A percentile compares a stretch with the other conserved stretches of the same genome.
phyloP scores from a whole-genome alignment of 2,329 filamentous ascomycete genomes.

The Verticillium albo-atrum region DNA sequence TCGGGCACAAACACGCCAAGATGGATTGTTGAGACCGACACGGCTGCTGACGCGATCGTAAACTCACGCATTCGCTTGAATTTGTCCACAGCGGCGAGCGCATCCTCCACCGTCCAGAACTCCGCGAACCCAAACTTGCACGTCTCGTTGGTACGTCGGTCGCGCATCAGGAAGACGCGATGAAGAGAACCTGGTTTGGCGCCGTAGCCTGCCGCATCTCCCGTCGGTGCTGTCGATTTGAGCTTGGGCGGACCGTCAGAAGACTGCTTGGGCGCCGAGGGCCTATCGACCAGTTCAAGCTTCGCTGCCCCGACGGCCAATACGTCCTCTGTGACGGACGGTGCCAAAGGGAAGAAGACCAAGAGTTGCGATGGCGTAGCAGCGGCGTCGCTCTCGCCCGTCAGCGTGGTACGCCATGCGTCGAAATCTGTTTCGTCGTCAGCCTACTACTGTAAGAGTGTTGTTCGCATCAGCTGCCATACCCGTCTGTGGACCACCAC shows the following conservation, averaged over 20 bases:
- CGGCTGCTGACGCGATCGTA: conserved; percentile 69
- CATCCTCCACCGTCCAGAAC: conserved; percentile 72
- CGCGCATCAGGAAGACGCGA: conserved; percentile 72
- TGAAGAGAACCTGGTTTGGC: conserved; percentile 71
- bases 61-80: conserved; percentile 70
- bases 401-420: conserved; percentile 27
- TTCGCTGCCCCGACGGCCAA: conserved; percentile 70
- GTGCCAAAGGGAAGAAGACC: conserved; percentile 66
- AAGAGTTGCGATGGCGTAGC: conserved; percentile 69
- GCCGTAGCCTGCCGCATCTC: conserved; percentile 57
- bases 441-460: background rate
- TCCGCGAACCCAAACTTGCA: conserved; percentile 83
- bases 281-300: conserved; percentile 58
- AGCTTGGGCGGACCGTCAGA: conserved; percentile 46
- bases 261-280: conserved; percentile 38
- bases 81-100: conserved; percentile 67
- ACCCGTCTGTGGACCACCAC: conserved; percentile 17
- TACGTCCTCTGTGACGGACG: conserved; percentile 66
- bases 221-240: conserved; percentile 54
- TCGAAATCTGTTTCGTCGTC: conserved; percentile 2
- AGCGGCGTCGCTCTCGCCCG: conserved; percentile 43
- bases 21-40: conserved; percentile 71
- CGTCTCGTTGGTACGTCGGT: conserved; percentile 65
- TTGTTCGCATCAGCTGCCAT: background rate
- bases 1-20: conserved; percentile 81